phyloP scores from a whole-genome alignment of 2,329 filamentous ascomycete genomes.

The Hypoxylon sp. region DNA sequence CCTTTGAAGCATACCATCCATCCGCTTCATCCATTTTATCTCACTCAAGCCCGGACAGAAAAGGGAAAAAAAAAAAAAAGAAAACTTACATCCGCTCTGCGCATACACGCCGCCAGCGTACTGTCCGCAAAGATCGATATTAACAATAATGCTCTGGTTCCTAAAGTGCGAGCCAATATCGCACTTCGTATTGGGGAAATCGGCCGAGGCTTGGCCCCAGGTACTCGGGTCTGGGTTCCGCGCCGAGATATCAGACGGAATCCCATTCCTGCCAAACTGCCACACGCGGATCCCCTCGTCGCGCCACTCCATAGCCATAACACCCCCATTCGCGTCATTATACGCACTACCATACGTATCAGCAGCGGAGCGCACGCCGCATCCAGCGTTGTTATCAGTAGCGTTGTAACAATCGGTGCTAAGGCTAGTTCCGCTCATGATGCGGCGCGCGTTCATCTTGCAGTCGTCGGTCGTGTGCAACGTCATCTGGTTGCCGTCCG shows the following conservation, averaged over 20 bases:
- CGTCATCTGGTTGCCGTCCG: slow-evolving; percentile 70
- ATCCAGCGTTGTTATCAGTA: slow-evolving; percentile 70
- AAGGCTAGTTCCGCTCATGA: slow-evolving; percentile 64
- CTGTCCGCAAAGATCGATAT: slow-evolving; percentile 76
- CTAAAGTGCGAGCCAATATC: slow-evolving; percentile 71
- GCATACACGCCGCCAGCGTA: slow-evolving; percentile 65
- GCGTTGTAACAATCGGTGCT: slow-evolving; percentile 66
- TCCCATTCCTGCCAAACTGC: slow-evolving; percentile 67
- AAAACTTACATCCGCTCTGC: slow-evolving; percentile 61
- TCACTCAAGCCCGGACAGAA: not conserved
- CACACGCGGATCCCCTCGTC: slow-evolving; percentile 73
- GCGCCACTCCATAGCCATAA: slow-evolving; percentile 75
- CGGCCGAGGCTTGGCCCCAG: slow-evolving; percentile 75
- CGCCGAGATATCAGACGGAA: slow-evolving; percentile 68
- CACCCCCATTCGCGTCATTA: slow-evolving; percentile 69
- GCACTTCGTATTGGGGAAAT: slow-evolving; percentile 76
- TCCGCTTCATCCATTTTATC: not conserved
- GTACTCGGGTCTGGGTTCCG: slow-evolving; percentile 70
- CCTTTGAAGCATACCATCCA: not conserved
- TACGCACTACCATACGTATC: slow-evolving; percentile 66
- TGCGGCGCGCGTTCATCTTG: slow-evolving; percentile 68
- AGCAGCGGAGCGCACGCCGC: slow-evolving; percentile 63
- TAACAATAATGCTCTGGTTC: slow-evolving; percentile 76
- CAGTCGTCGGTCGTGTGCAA: slow-evolving; percentile 70
- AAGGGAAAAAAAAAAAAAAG: not conserved